Conservation (phyloP, 768 basidiomycete genomes). For the Cyclocybe cylindracea region DNA sequence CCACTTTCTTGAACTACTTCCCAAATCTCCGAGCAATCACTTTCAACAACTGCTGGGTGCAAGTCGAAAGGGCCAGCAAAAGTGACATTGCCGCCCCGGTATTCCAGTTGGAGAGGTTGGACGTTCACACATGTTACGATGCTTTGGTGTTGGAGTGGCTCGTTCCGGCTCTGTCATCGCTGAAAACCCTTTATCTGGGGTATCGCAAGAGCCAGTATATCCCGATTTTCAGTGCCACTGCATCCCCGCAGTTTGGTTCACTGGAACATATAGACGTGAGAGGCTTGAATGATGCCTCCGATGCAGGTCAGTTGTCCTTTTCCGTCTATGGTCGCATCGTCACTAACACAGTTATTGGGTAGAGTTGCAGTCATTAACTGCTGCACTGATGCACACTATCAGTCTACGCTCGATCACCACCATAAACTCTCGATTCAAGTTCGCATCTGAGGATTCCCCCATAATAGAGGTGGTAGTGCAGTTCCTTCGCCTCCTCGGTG, state of each 20-base stretch:
- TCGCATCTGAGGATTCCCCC: too few relatives aligned
- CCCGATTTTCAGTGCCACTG: background rate
- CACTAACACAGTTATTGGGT: background rate
- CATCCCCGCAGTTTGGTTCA: background rate
- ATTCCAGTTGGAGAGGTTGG: conserved; percentile 2
- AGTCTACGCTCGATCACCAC: background rate
- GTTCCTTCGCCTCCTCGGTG: background rate
- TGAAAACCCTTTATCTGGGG: too few relatives aligned
- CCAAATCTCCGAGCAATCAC: conserved; percentile 11
- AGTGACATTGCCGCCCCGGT: background rate
- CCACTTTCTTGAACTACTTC: conserved; percentile 13
- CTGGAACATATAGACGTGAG: background rate
- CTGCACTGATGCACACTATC: background rate
- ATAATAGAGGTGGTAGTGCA: background rate
- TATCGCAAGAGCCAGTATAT: background rate
- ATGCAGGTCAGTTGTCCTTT: background rate
- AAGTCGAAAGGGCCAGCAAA: background rate
- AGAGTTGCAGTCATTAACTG: background rate
- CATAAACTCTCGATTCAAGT: background rate
- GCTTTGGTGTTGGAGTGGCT: background rate
- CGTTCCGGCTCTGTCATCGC: too few relatives aligned
- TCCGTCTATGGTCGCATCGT: background rate
- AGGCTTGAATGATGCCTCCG: background rate
- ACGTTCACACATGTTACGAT: background rate
- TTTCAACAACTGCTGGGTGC: conserved; percentile 6